phyloP scores from a whole-genome alignment of 345 rosid species.

The Syzygium aromaticum region DNA sequence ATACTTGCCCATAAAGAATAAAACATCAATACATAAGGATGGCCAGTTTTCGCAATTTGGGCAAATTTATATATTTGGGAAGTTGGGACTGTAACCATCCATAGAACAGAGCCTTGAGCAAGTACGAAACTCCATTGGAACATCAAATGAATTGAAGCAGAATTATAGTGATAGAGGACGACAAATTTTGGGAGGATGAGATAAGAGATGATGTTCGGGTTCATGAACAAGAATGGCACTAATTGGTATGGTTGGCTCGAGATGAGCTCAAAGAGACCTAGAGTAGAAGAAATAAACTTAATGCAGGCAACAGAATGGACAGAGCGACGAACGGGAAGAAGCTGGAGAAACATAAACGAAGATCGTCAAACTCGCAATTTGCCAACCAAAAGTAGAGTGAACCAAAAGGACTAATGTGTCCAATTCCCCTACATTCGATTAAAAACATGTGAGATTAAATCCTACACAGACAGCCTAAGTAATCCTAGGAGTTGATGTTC shows the following conservation, averaged over 20 bases:
- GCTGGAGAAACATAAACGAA: background rate
- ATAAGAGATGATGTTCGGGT: no score
- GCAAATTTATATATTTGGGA: background rate
- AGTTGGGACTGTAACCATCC: background rate
- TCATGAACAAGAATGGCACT: no score
- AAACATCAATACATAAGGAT: background rate
- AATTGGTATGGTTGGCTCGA: background rate
- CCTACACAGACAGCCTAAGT: background rate
- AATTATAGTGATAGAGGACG: background rate
- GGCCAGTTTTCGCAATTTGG: background rate
- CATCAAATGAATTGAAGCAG: background rate
- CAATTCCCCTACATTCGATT: background rate
- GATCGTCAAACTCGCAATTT: background rate
- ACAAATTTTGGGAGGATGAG: background rate
- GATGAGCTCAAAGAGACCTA: no score
- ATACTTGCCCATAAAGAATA: background rate
- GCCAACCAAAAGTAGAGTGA: background rate
- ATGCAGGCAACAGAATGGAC: background rate
- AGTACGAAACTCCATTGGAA: background rate
- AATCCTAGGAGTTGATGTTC: background rate
- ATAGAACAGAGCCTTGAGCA: background rate
- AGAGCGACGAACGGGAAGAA: background rate
- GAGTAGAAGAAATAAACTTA: background rate
- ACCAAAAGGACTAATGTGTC: background rate
- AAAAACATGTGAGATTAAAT: background rate